A percentile compares a stretch with the other conserved stretches of the same genome.
These are phyloP conservation scores for Thermothielavioides terrestris DNA, from an alignment of 495 filamentous ascomycete species.

Conservation along the genomic window DNA sequence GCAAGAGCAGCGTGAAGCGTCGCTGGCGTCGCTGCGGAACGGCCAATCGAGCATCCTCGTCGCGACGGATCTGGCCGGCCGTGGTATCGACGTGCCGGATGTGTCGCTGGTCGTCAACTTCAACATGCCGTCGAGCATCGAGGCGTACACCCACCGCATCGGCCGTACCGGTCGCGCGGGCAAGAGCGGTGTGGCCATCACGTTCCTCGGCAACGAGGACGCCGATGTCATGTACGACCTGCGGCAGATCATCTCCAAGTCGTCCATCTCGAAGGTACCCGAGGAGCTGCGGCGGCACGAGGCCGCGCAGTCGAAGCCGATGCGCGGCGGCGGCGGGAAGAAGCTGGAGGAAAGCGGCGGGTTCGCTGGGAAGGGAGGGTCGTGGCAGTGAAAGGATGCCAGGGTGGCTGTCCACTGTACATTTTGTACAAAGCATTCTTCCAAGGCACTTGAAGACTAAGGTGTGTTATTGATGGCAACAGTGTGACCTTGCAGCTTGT, in stretches of 20 bases:
- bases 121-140: conserved; percentile 93
- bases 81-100: conserved; percentile 97
- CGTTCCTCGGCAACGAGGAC: conserved; percentile 92
- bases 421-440: background rate
- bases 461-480: too few relatives aligned
- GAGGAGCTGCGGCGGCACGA: conserved; percentile 93
- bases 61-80: conserved; percentile 89
- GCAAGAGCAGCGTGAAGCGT: conserved; percentile 94
- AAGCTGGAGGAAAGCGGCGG: conserved; percentile 25
- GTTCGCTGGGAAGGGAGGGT: conserved; percentile 24
- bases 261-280: conserved; percentile 77
- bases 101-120: conserved; percentile 95
- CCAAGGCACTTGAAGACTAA: too few relatives aligned
- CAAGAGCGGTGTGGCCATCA: conserved; percentile 94
- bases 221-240: conserved; percentile 90
- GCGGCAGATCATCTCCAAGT: conserved; percentile 93
- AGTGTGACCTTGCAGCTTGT: too few relatives aligned
- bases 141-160: conserved; percentile 95
- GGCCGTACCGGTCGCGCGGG: conserved; percentile 96
- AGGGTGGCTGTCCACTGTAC: background rate
- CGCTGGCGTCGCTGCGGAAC: conserved; percentile 73
- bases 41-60: conserved; percentile 84
- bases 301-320: conserved; percentile 73
- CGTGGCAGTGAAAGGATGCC: conserved; percentile 14
- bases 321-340: conserved; percentile 20